Conservation (phyloP, 2,329 filamentous ascomycete genomes). For the Fusarium duplospermum region DNA sequence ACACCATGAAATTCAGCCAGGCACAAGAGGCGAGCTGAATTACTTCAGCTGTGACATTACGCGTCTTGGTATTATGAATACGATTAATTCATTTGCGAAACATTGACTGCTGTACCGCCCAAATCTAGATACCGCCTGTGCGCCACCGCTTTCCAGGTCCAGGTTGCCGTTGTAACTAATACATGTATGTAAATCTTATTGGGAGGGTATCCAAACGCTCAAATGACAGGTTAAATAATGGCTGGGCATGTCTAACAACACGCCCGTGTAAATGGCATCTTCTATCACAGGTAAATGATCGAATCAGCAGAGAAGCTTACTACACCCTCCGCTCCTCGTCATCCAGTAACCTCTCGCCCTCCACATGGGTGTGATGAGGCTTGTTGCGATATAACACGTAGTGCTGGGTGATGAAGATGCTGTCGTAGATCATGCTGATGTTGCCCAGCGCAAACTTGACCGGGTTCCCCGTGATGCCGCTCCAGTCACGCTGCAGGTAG, state of each 20-base stretch:
- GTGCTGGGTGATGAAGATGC: conserved; percentile 89
- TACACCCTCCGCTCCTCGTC: conserved; percentile 46
- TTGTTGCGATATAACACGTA: conserved; percentile 76
- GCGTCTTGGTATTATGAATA: neutral
- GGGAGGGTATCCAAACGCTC: conserved; percentile 9
- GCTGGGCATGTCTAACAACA: neutral
- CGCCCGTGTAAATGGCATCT: neutral
- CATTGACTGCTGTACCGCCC: neutral
- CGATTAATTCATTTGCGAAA: neutral
- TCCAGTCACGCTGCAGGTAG: conserved; percentile 87
- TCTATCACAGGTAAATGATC: neutral
- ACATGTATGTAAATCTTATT: conserved; percentile 2
- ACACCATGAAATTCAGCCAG: neutral
- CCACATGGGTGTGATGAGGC: conserved; percentile 22
- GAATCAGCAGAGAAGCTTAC: conserved; percentile 1
- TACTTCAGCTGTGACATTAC: neutral
- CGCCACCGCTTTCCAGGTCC: neutral
- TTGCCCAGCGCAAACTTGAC: conserved; percentile 90
- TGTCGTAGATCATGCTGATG: conserved; percentile 86
- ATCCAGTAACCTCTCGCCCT: conserved; percentile 44
- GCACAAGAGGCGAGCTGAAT: conserved; percentile 7
- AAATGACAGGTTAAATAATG: conserved; percentile 4
- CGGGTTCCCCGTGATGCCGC: conserved; percentile 89
- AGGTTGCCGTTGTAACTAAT: conserved; percentile 1
- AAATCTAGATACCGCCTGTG: neutral